These are phyloP conservation scores for Zopfochytrium polystomum DNA, from an alignment of 371 early-diverging fungal genomes.

Conservation along the genomic window DNA sequence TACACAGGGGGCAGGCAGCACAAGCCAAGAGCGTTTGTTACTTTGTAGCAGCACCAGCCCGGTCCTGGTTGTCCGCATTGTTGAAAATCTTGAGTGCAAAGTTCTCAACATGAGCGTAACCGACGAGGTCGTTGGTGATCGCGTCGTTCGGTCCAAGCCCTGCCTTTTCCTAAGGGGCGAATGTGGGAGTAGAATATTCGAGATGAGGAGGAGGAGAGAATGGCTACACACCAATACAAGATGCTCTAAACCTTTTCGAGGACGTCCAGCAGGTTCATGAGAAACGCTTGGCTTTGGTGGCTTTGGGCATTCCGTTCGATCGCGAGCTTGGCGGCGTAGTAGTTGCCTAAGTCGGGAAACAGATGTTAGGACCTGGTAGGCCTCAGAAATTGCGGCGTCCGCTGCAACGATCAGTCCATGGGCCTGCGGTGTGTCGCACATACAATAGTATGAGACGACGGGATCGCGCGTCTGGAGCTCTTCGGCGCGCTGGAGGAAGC, in stretches of 20 bases:
- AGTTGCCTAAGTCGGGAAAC: constrained; percentile 58
- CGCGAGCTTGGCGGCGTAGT: constrained; percentile 83
- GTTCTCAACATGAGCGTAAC: constrained; percentile 77
- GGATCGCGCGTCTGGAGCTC: constrained; percentile 78
- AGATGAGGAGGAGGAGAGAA: too few relatives aligned
- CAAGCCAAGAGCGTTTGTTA: constrained; percentile 33
- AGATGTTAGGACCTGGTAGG: not conserved
- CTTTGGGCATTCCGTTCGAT: constrained; percentile 62
- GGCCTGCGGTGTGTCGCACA: constrained; percentile 4
- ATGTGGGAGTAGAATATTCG: constrained; percentile 2
- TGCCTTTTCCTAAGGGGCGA: constrained; percentile 60
- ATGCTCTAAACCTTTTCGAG: constrained; percentile 79
- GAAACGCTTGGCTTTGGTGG: constrained; percentile 52
- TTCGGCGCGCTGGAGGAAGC: constrained; percentile 76
- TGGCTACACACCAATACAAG: too few relatives aligned
- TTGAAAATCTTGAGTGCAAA: constrained; percentile 90
- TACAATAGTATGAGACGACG: constrained; percentile 88
- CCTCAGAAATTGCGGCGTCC: not conserved
- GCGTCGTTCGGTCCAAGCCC: constrained; percentile 63
- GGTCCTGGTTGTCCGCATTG: constrained; percentile 90
- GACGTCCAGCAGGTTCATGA: constrained; percentile 66
- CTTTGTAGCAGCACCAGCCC: constrained; percentile 71
- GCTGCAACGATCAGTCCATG: not conserved
- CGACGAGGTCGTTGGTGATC: constrained; percentile 74
- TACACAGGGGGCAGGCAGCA: not conserved